Conservation (phyloP, 805 yeast species). For the Ogataea pini region DNA sequence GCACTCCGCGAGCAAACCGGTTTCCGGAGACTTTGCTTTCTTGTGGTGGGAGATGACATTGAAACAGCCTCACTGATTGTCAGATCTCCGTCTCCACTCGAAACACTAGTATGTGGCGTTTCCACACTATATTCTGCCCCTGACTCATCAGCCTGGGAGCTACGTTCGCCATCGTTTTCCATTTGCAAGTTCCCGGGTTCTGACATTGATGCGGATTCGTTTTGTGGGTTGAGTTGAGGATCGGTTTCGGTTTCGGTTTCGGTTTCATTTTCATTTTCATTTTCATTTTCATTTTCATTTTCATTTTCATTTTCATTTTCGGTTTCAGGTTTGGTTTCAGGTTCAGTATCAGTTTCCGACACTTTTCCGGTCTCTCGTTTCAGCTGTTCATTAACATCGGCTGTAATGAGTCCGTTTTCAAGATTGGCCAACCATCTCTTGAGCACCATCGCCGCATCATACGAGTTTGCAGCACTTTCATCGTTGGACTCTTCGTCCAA, state of each 20-base stretch:
- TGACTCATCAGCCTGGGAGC: constrained; percentile 14
- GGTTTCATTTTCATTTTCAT: neutral
- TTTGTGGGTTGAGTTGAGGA: neutral
- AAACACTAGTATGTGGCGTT: constrained; percentile 10
- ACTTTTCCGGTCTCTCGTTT: constrained; percentile 14
- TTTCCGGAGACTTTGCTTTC: neutral
- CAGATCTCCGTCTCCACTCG: constrained; percentile 1
- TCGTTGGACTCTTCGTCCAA: constrained; percentile 19
- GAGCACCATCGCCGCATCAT: constrained; percentile 39
- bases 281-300: no score
- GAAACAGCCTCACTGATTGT: neutral
- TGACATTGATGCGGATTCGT: neutral
- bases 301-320: neutral
- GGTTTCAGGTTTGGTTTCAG: neutral
- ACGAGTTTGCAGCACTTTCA: constrained; percentile 26
- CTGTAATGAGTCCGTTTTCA: constrained; percentile 33
- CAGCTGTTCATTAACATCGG: constrained; percentile 24
- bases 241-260: neutral
- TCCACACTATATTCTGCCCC: constrained; percentile 15
- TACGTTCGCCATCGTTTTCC: neutral
- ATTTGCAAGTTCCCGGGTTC: neutral
- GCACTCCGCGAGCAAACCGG: neutral
- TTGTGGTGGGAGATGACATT: neutral
- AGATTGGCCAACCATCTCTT: constrained; percentile 38
- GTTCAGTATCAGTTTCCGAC: neutral